Conservation (phyloP, 495 filamentous ascomycete genomes). For the Aspergillus campestris region DNA sequence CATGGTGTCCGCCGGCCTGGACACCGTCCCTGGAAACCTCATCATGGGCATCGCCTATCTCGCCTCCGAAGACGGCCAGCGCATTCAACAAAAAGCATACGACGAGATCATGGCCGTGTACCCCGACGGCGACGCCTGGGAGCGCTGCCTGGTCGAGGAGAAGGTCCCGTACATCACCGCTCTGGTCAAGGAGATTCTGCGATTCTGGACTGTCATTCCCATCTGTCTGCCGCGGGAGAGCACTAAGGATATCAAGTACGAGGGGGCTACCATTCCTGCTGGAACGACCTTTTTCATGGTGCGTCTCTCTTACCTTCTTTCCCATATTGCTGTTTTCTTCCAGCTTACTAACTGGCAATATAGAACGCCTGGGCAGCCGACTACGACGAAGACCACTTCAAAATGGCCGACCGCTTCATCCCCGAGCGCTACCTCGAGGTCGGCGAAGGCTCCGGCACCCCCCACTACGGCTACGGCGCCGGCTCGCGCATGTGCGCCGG, state of each 20-base stretch:
- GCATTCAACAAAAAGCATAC: slow-evolving; percentile 56
- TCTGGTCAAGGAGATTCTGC: slow-evolving; percentile 58
- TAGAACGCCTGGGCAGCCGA: slow-evolving; percentile 63
- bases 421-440: slow-evolving; percentile 59
- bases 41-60: slow-evolving; percentile 68
- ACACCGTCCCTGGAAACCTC: slow-evolving; percentile 59
- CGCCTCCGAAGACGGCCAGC: slow-evolving; percentile 50
- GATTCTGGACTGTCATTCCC: slow-evolving; percentile 68
- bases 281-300: slow-evolving; percentile 63
- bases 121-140: slow-evolving; percentile 57
- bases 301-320: slow-evolving; percentile 3
- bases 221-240: slow-evolving; percentile 59
- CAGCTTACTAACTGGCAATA: neutral
- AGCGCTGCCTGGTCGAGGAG: slow-evolving; percentile 55
- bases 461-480: slow-evolving; percentile 63
- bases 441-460: slow-evolving; percentile 49
- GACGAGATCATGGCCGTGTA: slow-evolving; percentile 57
- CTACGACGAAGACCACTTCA: slow-evolving; percentile 60
- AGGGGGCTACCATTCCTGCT: slow-evolving; percentile 50
- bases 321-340: neutral
- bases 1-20: slow-evolving; percentile 67
- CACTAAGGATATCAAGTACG: slow-evolving; percentile 56
- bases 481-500: slow-evolving; percentile 67
- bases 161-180: slow-evolving; percentile 65
- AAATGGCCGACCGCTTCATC: slow-evolving; percentile 47